Conservation (phyloP, 1,284 basidiomycete genomes). For the Veloboletus limbatus region DNA sequence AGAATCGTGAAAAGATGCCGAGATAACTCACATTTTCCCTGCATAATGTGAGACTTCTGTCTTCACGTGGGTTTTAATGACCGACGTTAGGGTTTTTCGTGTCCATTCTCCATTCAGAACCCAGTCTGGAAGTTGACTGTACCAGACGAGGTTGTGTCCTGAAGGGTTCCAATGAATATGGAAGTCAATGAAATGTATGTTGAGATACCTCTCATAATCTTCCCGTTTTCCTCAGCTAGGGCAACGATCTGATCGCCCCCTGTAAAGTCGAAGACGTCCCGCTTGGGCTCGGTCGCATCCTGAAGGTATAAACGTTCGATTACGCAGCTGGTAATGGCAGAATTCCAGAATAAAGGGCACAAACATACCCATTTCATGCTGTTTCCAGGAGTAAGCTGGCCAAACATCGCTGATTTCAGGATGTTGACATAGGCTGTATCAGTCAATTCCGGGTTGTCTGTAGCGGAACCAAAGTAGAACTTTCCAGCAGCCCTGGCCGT, state of each 20-base stretch:
- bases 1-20: not conserved
- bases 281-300: slow-evolving; percentile 24
- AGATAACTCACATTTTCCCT: slow-evolving; percentile 14
- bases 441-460: slow-evolving; percentile 52
- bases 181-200: not conserved
- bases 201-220: slow-evolving; percentile 18
- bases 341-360: not conserved
- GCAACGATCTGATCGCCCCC: slow-evolving; percentile 26
- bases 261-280: slow-evolving; percentile 28
- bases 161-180: not conserved
- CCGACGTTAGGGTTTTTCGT: slow-evolving; percentile 15
- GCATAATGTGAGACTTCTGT: slow-evolving; percentile 17
- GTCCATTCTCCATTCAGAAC: slow-evolving; percentile 20
- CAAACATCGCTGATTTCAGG: slow-evolving; percentile 14
- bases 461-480: slow-evolving; percentile 59
- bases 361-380: slow-evolving; percentile 24
- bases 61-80: slow-evolving; percentile 17
- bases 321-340: not conserved
- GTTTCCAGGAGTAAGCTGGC: slow-evolving; percentile 22
- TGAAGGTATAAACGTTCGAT: not conserved
- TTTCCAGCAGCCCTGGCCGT: slow-evolving; percentile 50
- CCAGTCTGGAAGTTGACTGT: slow-evolving; percentile 19
- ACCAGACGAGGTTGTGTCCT: slow-evolving; percentile 25
- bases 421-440: slow-evolving; percentile 41
- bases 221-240: slow-evolving; percentile 24